A percentile compares a stretch with the other conserved stretches of the same genome.
phyloP scores from a whole-genome alignment of 1,284 basidiomycete genomes.

The Fomes fomentarius region DNA sequence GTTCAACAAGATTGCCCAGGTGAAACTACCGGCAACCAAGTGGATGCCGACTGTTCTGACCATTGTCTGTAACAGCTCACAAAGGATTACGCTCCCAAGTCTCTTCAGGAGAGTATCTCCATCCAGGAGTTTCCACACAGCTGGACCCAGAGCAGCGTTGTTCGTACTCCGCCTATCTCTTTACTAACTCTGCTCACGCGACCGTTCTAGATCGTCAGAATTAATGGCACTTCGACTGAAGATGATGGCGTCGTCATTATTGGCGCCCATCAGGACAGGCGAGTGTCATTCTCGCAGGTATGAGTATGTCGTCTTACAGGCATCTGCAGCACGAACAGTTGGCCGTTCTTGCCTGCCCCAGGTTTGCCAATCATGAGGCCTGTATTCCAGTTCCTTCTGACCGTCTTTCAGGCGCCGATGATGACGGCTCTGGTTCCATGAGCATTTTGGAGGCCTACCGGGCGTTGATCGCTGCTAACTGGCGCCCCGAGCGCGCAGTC shows the following conservation, averaged over 20 bases:
- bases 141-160: constrained; percentile 94
- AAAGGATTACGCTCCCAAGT: constrained; percentile 55
- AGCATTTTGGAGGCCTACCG: constrained; percentile 92
- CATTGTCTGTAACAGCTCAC: constrained; percentile 60
- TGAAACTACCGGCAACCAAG: constrained; percentile 33
- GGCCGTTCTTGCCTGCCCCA: constrained; percentile 89
- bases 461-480: constrained; percentile 79
- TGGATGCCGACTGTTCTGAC: constrained; percentile 3
- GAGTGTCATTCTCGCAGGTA: constrained; percentile 7
- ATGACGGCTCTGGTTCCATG: constrained; percentile 91
- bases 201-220: constrained; percentile 61
- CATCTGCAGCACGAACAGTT: constrained; percentile 71
- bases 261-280: constrained; percentile 92
- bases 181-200: constrained; percentile 17
- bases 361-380: constrained; percentile 46
- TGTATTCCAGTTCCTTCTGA: constrained; percentile 4
- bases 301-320: constrained; percentile 7
- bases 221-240: constrained; percentile 65
- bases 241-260: constrained; percentile 69
- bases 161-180: constrained; percentile 38
- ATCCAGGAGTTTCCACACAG: constrained; percentile 84
- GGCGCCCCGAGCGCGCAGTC: constrained; percentile 76
- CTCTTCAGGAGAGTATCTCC: constrained; percentile 59
- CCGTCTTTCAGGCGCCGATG: constrained; percentile 62
- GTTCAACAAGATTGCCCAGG: constrained; percentile 70